Evolutionary conservation across 148 eudicot genomes (phyloP), one percentile per base, ranked within the genome.

Genomic region (Tetragonia tetragonoides): DNA sequence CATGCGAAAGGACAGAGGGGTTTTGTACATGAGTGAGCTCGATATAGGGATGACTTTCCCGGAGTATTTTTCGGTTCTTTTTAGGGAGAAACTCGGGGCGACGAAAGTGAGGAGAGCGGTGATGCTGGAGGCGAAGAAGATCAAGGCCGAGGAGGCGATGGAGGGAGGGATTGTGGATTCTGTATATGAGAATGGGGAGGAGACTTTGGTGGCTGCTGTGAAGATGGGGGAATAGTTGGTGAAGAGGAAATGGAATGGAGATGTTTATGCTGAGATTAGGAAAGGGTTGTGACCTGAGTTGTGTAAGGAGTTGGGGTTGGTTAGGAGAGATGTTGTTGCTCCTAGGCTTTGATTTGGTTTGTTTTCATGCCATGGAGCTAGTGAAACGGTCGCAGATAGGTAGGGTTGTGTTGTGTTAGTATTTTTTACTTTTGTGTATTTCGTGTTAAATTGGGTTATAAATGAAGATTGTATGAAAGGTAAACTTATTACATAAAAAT

Each of bases 231-330:
- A 81, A 37, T 44, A 81, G 23, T 71, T 86, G 79, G 75, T 57
- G 12, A 68, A 24, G 60, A 83, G 70, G 79, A 77, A 77, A 60
- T 83, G 88, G 88, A 78, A 86, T 57, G 88, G 86, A 2, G 76
- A 83, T 23, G 82, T 86, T 20, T 86, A 86, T 60, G 79, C 53
- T 8, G 88, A 86, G 76, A 86, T 86, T 24, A 81, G 88, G 77
- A 86, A 86, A 62, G 80, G 86, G 0, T 73, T 86, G 88, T 83
- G 72, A 7, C 86, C 88, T 46, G 39, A 71, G 0, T 21, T 81
- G 59, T 81, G 84, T 73, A 63, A 66, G 24, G 84, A 78, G 40
- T 73, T 86, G 24, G 81, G 81, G 20, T 47, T 86, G 76, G 28
- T 3, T 17, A 67, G 74, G 4, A 78, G 44, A 59, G 0, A 11